These are phyloP conservation scores for Glycine soja DNA, from an alignment of 306 rosid genomes.

Conservation along the genomic window DNA sequence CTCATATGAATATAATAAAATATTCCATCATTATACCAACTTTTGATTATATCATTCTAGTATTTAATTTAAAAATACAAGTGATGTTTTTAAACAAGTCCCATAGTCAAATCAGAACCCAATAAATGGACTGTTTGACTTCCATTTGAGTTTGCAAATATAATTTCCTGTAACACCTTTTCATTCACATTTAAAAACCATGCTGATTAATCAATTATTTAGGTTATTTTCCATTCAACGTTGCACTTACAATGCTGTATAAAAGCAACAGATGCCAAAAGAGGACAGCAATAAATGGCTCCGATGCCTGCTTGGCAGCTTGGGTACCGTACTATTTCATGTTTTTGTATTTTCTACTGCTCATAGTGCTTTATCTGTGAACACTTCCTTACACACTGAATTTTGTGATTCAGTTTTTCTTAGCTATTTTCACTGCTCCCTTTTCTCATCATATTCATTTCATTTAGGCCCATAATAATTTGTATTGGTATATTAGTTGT, in stretches of 20 bases:
- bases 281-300: conserved; percentile 2
- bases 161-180: not conserved
- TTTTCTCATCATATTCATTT: not conserved
- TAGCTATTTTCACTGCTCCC: not conserved
- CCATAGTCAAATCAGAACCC: not conserved
- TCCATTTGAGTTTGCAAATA: not conserved
- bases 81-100: not conserved
- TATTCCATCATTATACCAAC: too few relatives aligned
- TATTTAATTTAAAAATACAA: too few relatives aligned
- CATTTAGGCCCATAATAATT: too few relatives aligned
- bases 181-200: not conserved
- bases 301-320: not conserved
- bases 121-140: not conserved
- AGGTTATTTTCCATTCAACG: not conserved
- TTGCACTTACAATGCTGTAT: not conserved
- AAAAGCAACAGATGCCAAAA: not conserved
- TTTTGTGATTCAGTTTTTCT: not conserved
- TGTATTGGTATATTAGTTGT: too few relatives aligned
- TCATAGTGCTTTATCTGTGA: not conserved
- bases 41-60: too few relatives aligned
- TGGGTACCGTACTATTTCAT: not conserved
- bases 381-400: not conserved
- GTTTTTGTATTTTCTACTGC: conserved; percentile 7
- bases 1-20: too few relatives aligned
- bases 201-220: not conserved